Evolutionary conservation across 2,329 filamentous ascomycete species (phyloP).

Genomic region (Tolypocladium capitatum): DNA sequence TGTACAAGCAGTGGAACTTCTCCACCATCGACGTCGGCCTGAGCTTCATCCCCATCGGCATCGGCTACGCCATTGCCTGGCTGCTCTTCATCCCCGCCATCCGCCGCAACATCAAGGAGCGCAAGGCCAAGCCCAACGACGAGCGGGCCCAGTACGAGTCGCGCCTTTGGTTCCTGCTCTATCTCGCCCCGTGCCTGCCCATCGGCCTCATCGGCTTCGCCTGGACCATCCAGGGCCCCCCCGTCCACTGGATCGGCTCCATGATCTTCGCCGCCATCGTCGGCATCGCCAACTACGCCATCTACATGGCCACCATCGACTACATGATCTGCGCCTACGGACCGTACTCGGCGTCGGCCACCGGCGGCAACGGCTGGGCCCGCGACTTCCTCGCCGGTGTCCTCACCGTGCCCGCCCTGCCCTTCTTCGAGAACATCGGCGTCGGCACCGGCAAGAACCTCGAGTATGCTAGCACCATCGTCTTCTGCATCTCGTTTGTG

Average conservation of each 20-base stretch:
- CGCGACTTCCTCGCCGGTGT: slow-evolving; percentile 63
- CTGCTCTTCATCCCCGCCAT: slow-evolving; percentile 45
- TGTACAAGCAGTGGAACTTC: slow-evolving; percentile 57
- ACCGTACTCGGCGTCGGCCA: slow-evolving; percentile 59
- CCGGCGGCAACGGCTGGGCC: slow-evolving; percentile 62
- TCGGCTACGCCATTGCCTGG: slow-evolving; percentile 54
- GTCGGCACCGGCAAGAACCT: slow-evolving; percentile 33
- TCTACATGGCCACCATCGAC: slow-evolving; percentile 66
- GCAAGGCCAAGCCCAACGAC: slow-evolving; percentile 34
- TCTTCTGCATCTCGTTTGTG: slow-evolving; percentile 47
- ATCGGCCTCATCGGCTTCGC: slow-evolving; percentile 60
- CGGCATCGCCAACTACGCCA: slow-evolving; percentile 60
- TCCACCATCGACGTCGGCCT: slow-evolving; percentile 41
- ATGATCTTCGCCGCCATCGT: slow-evolving; percentile 53
- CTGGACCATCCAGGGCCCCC: slow-evolving; percentile 51
- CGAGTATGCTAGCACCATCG: slow-evolving; percentile 49
- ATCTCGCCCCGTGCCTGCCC: slow-evolving; percentile 43
- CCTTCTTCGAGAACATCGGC: slow-evolving; percentile 48
- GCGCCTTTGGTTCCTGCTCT: slow-evolving; percentile 52
- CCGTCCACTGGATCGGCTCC: slow-evolving; percentile 54
- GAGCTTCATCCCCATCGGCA: slow-evolving; percentile 50
- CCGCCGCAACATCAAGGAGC: slow-evolving; percentile 36
- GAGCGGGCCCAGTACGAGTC: slow-evolving; percentile 56
- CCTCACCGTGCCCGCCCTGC: slow-evolving; percentile 53
- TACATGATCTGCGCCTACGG: slow-evolving; percentile 69